A percentile compares a stretch with the other conserved stretches of the same genome.
These are phyloP conservation scores for Umbelopsis vinacea DNA, from an alignment of 192 early-diverging fungal genomes.

Conservation along the genomic window DNA sequence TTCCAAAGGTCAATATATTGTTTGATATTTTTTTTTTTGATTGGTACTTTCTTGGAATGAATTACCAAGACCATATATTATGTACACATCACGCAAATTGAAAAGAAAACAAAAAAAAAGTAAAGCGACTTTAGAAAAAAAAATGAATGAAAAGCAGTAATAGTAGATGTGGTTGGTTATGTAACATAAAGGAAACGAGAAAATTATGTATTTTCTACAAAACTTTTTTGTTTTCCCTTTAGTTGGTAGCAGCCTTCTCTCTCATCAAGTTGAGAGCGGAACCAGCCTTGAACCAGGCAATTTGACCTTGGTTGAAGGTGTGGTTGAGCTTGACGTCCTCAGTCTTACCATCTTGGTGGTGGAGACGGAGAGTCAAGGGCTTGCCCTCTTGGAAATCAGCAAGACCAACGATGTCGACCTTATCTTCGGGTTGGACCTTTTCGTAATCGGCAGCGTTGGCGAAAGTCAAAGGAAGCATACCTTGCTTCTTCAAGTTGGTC, in stretches of 20 bases:
- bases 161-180: slow-evolving; percentile 11
- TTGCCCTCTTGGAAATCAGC: slow-evolving; percentile 80
- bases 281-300: slow-evolving; percentile 98
- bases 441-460: slow-evolving; percentile 94
- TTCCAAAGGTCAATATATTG: too few relatives aligned
- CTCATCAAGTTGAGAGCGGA: slow-evolving; percentile 85
- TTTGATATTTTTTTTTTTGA: too few relatives aligned
- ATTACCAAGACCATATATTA: background rate
- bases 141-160: background rate
- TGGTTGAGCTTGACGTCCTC: slow-evolving; percentile 91
- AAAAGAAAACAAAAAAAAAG: background rate
- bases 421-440: slow-evolving; percentile 84
- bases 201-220: background rate
- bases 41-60: too few relatives aligned
- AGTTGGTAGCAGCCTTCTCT: slow-evolving; percentile 48
- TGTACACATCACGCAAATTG: slow-evolving; percentile 4
- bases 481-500: slow-evolving; percentile 99
- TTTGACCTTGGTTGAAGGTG: slow-evolving; percentile 99
- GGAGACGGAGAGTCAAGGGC: slow-evolving; percentile 81
- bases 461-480: slow-evolving; percentile 96
- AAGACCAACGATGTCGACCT: slow-evolving; percentile 88
- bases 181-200: background rate
- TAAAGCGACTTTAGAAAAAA: background rate
- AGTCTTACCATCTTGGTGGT: slow-evolving; percentile 77
- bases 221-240: slow-evolving; percentile 1